phyloP scores from a whole-genome alignment of 768 basidiomycete genomes.

The Agrocybe pediades region DNA sequence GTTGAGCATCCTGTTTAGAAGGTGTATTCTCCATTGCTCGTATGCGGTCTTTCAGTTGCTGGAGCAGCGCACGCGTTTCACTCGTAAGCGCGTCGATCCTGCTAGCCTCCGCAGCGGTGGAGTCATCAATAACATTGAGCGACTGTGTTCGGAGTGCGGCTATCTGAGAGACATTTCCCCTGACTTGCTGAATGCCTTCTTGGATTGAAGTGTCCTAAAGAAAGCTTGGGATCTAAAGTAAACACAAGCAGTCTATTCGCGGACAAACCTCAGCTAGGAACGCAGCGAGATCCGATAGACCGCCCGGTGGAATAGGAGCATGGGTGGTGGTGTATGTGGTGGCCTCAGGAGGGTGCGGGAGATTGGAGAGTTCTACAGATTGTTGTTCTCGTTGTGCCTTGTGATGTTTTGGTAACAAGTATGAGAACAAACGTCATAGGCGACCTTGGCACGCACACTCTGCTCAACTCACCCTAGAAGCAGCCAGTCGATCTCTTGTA shows the following conservation, averaged over 20 bases:
- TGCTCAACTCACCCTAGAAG: slow-evolving; percentile 33
- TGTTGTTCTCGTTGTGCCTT: slow-evolving; percentile 36
- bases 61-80: slow-evolving; percentile 62
- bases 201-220: slow-evolving; percentile 43
- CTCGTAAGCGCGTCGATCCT: slow-evolving; percentile 59
- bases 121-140: slow-evolving; percentile 36
- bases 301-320: slow-evolving; percentile 14
- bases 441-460: not conserved
- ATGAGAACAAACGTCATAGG: not conserved
- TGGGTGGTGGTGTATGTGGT: slow-evolving; percentile 21
- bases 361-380: slow-evolving; percentile 31
- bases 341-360: slow-evolving; percentile 15
- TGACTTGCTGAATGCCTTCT: slow-evolving; percentile 38
- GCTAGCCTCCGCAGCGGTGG: slow-evolving; percentile 22
- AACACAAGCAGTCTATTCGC: not conserved
- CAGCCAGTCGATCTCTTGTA: slow-evolving; percentile 38
- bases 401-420: slow-evolving; percentile 1
- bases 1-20: slow-evolving; percentile 31
- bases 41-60: slow-evolving; percentile 59
- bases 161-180: slow-evolving; percentile 38
- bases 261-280: slow-evolving; percentile 38
- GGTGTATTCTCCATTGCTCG: slow-evolving; percentile 47
- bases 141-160: slow-evolving; percentile 37
- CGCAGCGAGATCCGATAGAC: slow-evolving; percentile 18
- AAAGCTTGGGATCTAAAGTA: not conserved